Conservation (phyloP, 345 rosid genomes). For the Euclidium syriacum region DNA sequence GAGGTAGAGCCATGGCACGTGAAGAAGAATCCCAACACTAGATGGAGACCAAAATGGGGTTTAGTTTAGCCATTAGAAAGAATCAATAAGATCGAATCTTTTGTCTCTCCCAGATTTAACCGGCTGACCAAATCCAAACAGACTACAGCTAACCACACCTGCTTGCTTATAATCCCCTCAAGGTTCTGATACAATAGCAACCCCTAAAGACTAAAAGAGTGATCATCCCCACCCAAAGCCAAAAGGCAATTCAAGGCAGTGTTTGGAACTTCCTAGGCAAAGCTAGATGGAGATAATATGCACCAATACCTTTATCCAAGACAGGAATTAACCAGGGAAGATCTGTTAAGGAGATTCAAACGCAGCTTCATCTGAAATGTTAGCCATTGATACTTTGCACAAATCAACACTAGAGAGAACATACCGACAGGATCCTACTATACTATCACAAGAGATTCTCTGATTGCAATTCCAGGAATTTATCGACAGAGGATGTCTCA, state of each 20-base stretch:
- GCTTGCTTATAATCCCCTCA: no score
- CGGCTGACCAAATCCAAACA: no score
- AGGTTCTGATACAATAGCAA: no score
- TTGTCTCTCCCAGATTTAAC: no score
- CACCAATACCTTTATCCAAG: neutral
- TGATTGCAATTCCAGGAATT: neutral
- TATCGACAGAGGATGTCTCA: neutral
- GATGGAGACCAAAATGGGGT: no score
- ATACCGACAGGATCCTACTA: neutral
- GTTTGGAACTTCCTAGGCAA: neutral
- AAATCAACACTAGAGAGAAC: neutral
- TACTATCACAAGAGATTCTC: no score
- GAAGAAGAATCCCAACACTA: no score
- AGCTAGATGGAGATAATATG: neutral
- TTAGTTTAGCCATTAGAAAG: no score
- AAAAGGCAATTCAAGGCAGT: neutral
- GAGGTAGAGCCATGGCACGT: no score
- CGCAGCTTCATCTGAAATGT: constrained; percentile 1
- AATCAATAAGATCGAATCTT: no score
- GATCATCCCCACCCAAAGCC: neutral
- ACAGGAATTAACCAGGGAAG: neutral
- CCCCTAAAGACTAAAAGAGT: neutral
- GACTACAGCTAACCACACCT: no score
- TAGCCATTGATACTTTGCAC: neutral
- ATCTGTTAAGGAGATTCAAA: neutral